These are phyloP conservation scores for Halophytophthora polymorphica DNA, from an alignment of 352 stramenopile species.

Conservation along the genomic window DNA sequence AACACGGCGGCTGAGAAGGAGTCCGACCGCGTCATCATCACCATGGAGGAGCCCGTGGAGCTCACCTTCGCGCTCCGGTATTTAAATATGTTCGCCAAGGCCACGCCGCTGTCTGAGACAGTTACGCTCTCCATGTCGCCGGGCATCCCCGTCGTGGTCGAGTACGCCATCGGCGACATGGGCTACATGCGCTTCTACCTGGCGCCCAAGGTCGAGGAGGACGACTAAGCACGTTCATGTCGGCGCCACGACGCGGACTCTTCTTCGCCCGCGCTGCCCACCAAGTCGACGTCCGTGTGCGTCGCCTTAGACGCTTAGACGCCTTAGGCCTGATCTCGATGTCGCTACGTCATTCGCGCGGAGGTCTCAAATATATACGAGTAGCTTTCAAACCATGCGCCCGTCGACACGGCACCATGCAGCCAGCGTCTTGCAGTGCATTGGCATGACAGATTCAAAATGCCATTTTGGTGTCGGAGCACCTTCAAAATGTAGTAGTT, in stretches of 20 bases:
- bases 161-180: constrained; percentile 98
- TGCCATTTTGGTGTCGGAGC: no score
- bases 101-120: constrained; percentile 92
- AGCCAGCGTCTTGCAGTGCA: no score
- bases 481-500: no score
- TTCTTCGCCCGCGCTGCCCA: neutral
- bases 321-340: no score
- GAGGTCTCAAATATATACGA: no score
- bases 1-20: constrained; percentile 87
- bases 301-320: no score
- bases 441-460: no score
- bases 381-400: no score
- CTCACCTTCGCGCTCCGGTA: constrained; percentile 99
- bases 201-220: constrained; percentile 99
- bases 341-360: no score
- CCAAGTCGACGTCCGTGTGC: no score
- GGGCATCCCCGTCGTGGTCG: constrained; percentile 97
- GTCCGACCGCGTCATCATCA: constrained; percentile 93
- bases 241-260: no score
- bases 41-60: constrained; percentile 98
- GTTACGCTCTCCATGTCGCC: constrained; percentile 98
- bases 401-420: no score
- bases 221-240: constrained; percentile 87
- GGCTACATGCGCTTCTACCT: constrained; percentile 99
- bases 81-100: constrained; percentile 99